Base-by-base conservation (phyloP, 2,329 filamentous ascomycete species). In the Ophiostoma ulmi region DNA sequence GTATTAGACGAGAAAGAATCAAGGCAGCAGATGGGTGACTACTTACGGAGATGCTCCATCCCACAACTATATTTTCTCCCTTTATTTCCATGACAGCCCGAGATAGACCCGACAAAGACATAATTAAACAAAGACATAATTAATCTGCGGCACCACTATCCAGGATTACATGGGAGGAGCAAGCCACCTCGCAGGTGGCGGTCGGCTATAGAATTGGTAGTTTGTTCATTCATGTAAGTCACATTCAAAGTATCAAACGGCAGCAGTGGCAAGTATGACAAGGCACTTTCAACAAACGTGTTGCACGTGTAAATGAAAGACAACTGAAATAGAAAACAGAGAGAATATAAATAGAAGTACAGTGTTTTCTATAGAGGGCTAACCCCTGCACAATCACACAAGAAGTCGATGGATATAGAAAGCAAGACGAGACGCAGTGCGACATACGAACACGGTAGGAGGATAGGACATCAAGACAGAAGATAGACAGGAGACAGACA, bases 171-270 rank as follows among this genome's bases (percentile, higher is more conserved):
- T 39, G 36, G 17, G 36, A 65, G 63, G 39, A 26, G 65, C 67
- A 66, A 66, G 70, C 67, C 70, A 71, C 70, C 70, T 68, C 58
- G 35, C 35, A 69, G 44, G 58, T 36, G 58, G 66, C 44, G 65
- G 48, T 22, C n/a, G 52, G 52, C 52, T 58, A 58, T 58, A 58
- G 52, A 26, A 58, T 48, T 48, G 44, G 44, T 20, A 48, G 20
- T 8, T 20, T 7, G 7, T 5, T 20, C n/a, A 5, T 44, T 20
- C 5, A 63, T 17, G 5, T 31, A 63, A 17, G 26, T 26, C 63
- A 52, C 39, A 17, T 20, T 20, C 5, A 63, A 22, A 14, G n/a
- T 58, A 20, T 10, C 26, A 35, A 20, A 35, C 22, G 26, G 58
- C 22, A 35, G 58, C 26, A 36, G 41, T 31, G 41, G 35, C 61